Evolutionary conservation across 2,329 filamentous ascomycete species (phyloP).

Genomic region (Podosphaera leucotricha): DNA sequence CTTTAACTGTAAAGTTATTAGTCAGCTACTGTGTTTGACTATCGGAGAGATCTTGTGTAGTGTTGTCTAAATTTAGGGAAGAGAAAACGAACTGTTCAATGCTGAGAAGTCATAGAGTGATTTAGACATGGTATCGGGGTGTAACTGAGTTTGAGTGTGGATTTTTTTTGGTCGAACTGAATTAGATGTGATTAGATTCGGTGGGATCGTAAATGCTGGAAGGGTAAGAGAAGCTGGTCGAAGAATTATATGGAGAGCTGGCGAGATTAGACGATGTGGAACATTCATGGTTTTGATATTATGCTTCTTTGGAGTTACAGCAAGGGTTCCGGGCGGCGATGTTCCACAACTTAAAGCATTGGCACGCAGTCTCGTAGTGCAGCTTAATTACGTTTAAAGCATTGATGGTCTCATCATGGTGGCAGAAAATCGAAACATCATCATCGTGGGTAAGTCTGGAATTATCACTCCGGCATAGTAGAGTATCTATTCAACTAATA

Average conservation of each 20-base stretch:
- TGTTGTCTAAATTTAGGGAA: too few relatives aligned
- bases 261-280: conserved; percentile 3
- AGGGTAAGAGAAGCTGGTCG: too few relatives aligned
- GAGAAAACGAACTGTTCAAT: too few relatives aligned
- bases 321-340: too few relatives aligned
- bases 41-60: conserved; percentile 2
- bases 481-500: conserved; percentile 2
- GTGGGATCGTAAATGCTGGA: too few relatives aligned
- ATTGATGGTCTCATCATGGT: background rate
- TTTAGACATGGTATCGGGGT: background rate
- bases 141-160: background rate
- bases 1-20: conserved; percentile 33
- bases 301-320: background rate
- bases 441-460: conserved; percentile 14
- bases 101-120: conserved; percentile 2
- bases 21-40: conserved; percentile 40
- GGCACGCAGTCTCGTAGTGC: background rate
- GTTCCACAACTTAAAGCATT: too few relatives aligned
- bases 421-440: conserved; percentile 11
- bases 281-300: conserved; percentile 1
- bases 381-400: background rate
- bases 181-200: too few relatives aligned
- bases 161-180: too few relatives aligned
- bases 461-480: too few relatives aligned
- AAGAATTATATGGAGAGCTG: background rate